A percentile compares a stretch with the other conserved stretches of the same genome.
These are phyloP conservation scores for Sugiyamaella smithiae DNA, from an alignment of 805 yeast species.

Conservation along the genomic window DNA sequence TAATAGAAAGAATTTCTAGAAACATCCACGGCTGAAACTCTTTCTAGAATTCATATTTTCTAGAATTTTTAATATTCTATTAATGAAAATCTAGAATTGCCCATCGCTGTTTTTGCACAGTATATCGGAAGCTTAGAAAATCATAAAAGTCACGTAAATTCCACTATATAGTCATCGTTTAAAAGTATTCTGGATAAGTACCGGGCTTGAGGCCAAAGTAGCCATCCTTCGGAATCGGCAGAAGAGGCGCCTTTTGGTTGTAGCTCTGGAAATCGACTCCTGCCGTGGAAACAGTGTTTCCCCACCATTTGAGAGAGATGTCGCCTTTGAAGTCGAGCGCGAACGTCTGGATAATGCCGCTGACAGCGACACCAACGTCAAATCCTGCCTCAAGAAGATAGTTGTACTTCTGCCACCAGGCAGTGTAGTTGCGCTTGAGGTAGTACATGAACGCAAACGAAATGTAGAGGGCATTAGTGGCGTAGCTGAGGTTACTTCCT, in stretches of 20 bases:
- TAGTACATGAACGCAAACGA: conserved; percentile 45
- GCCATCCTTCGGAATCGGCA: conserved; percentile 22
- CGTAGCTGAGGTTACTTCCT: conserved; percentile 45
- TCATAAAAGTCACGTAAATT: neutral
- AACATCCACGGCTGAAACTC: too few relatives aligned
- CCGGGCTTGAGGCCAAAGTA: conserved; percentile 7
- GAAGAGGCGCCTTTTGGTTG: conserved; percentile 11
- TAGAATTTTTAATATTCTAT: too few relatives aligned
- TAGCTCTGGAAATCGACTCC: conserved; percentile 13
- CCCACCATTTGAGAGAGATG: conserved; percentile 58
- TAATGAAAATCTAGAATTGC: too few relatives aligned
- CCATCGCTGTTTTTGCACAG: too few relatives aligned
- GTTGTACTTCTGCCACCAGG: too few relatives aligned
- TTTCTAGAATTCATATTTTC: too few relatives aligned
- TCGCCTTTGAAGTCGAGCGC: conserved; percentile 45
- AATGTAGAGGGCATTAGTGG: conserved; percentile 39
- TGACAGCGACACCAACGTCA: conserved; percentile 59
- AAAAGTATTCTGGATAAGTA: neutral
- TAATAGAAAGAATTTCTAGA: too few relatives aligned
- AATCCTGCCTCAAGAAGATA: conserved; percentile 58
- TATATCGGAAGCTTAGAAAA: conserved; percentile 4
- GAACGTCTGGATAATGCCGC: conserved; percentile 57
- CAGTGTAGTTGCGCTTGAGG: conserved; percentile 45
- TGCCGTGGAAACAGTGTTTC: conserved; percentile 38
- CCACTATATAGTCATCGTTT: neutral